phyloP scores from a whole-genome alignment of 2,329 filamentous ascomycete genomes.

The Penicillium sp. region DNA sequence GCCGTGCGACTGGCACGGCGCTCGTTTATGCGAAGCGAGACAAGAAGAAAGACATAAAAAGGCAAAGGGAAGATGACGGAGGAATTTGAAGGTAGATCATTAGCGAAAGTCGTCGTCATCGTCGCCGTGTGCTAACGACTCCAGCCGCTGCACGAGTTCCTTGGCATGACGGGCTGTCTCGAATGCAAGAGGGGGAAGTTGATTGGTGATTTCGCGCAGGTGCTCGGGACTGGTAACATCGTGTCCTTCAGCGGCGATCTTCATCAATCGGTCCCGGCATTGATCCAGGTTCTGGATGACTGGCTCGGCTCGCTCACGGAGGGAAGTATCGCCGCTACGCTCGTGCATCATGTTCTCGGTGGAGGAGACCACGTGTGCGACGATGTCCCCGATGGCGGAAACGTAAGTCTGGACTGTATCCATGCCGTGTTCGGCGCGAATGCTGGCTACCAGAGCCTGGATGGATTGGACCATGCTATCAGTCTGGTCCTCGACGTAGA shows the following conservation, averaged over 20 bases:
- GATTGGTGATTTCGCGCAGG: slow-evolving; percentile 62
- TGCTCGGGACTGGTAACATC: slow-evolving; percentile 58
- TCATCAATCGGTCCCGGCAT: slow-evolving; percentile 66
- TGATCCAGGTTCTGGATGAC: slow-evolving; percentile 54
- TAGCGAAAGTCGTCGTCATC: slow-evolving; percentile 46
- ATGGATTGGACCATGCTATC: slow-evolving; percentile 77
- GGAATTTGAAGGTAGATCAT: slow-evolving; percentile 10
- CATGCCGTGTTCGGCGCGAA: slow-evolving; percentile 66
- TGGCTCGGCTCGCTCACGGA: slow-evolving; percentile 50
- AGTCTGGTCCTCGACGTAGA: slow-evolving; percentile 82
- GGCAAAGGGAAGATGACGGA: not conserved
- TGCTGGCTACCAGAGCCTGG: slow-evolving; percentile 74
- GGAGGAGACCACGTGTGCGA: slow-evolving; percentile 68
- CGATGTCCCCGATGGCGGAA: slow-evolving; percentile 67
- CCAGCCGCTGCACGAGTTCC: slow-evolving; percentile 61
- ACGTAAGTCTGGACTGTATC: slow-evolving; percentile 70
- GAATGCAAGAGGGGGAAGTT: slow-evolving; percentile 80
- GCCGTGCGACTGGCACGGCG: not conserved
- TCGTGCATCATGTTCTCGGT: slow-evolving; percentile 60
- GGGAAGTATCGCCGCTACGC: slow-evolving; percentile 49
- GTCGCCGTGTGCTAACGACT: slow-evolving; percentile 38
- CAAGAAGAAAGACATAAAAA: not conserved
- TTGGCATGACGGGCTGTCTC: slow-evolving; percentile 81
- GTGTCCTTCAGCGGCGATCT: slow-evolving; percentile 63
- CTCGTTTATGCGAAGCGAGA: not conserved